phyloP scores from a whole-genome alignment of 2,329 filamentous ascomycete genomes.

The Hymenoscyphus fraxineus region DNA sequence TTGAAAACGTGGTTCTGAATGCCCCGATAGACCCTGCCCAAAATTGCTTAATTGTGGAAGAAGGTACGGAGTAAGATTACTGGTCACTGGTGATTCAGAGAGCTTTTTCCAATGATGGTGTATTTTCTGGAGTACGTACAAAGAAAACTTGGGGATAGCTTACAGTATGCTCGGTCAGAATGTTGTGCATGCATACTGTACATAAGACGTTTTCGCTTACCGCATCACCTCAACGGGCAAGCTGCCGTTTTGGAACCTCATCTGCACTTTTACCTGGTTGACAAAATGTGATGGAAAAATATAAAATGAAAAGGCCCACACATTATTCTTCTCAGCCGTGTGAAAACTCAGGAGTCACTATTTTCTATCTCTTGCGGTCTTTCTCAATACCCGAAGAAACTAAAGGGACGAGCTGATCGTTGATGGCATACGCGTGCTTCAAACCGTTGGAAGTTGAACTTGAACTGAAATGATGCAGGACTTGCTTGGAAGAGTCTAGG shows the following conservation, averaged over 20 bases:
- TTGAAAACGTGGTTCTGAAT: background rate
- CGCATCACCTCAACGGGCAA: constrained; percentile 1
- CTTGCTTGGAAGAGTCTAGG: background rate
- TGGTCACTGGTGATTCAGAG: background rate
- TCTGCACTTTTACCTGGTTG: too few relatives aligned
- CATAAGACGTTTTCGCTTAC: background rate
- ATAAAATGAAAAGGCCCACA: constrained; percentile 4
- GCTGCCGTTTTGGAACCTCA: background rate
- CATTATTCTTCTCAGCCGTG: background rate
- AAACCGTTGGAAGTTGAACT: background rate
- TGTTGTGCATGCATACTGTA: background rate
- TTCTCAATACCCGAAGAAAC: background rate
- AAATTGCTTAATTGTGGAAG: background rate
- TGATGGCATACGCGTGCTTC: background rate
- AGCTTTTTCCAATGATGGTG: background rate
- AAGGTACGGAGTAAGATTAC: background rate
- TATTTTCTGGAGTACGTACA: too few relatives aligned
- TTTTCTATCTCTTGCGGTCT: background rate
- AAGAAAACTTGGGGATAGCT: too few relatives aligned
- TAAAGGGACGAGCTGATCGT: background rate
- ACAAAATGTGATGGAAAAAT: background rate
- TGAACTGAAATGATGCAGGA: background rate
- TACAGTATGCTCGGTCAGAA: background rate
- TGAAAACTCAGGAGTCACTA: background rate
- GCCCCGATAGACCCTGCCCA: background rate